Evolutionary conservation across 2,329 filamentous ascomycete genomes (phyloP).

Genomic region (Cladosporium colombiae): DNA sequence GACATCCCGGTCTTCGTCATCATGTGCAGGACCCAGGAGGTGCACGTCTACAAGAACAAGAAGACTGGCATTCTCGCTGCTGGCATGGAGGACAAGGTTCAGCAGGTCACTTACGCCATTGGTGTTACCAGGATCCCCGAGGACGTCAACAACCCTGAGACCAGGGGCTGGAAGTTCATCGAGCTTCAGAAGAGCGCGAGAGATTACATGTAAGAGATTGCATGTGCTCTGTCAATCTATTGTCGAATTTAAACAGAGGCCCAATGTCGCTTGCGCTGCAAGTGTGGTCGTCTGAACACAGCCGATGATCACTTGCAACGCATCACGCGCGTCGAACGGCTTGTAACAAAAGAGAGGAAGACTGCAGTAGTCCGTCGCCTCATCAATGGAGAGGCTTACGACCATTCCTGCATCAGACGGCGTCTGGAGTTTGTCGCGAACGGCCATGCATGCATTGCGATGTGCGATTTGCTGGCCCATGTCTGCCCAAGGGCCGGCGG

Average conservation of each 20-base stretch:
- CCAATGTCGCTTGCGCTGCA: neutral
- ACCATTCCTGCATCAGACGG: slow-evolving; percentile 2
- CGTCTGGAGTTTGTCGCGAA: neutral
- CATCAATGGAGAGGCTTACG: neutral
- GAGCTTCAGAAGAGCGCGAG: slow-evolving; percentile 98
- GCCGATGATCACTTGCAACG: neutral
- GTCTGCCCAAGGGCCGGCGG: too few relatives aligned
- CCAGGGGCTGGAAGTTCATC: slow-evolving; percentile 93
- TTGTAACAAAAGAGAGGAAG: neutral
- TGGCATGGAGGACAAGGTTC: slow-evolving; percentile 98
- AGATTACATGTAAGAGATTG: slow-evolving; percentile 67
- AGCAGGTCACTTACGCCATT: slow-evolving; percentile 97
- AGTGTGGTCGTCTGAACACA: neutral
- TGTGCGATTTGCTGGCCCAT: neutral
- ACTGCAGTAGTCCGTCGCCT: neutral
- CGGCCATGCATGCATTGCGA: neutral
- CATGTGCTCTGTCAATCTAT: neutral
- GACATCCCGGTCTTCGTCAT: slow-evolving; percentile 96
- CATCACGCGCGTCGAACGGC: neutral
- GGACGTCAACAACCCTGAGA: slow-evolving; percentile 96
- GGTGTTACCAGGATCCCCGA: slow-evolving; percentile 91
- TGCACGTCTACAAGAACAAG: slow-evolving; percentile 92
- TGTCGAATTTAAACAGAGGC: too few relatives aligned
- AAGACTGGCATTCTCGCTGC: slow-evolving; percentile 89
- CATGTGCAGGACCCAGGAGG: slow-evolving; percentile 93